These are phyloP conservation scores for Mycena albidolilacea DNA, from an alignment of 768 basidiomycete species.

Conservation along the genomic window DNA sequence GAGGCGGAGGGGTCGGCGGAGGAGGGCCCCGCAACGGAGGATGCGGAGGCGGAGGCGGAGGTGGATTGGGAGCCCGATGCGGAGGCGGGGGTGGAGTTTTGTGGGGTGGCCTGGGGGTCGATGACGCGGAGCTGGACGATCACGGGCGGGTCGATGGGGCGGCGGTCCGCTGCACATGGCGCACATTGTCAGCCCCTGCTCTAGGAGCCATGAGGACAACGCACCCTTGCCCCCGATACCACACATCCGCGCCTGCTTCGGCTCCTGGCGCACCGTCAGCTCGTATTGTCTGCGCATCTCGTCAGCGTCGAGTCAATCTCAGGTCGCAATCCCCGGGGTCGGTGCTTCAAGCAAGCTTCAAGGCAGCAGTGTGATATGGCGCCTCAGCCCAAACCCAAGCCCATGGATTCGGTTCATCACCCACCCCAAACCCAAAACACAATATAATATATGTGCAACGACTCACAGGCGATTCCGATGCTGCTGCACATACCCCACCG, in stretches of 20 bases:
- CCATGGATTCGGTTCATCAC: conserved; percentile 50
- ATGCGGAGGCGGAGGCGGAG: conserved; percentile 10
- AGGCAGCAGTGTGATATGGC: no score
- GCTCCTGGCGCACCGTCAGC: conserved; percentile 89
- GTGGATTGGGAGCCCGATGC: neutral
- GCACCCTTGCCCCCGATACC: conserved; percentile 86
- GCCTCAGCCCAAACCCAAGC: conserved; percentile 39
- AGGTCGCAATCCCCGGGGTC: no score
- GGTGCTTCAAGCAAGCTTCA: no score
- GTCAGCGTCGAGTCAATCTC: conserved; percentile 23
- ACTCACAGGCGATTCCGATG: conserved; percentile 61
- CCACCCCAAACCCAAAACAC: neutral
- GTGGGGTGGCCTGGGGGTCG: conserved; percentile 59
- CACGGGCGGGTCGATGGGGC: conserved; percentile 96
- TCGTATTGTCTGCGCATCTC: conserved; percentile 79
- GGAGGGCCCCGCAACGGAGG: conserved; percentile 12
- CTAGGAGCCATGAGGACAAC: conserved; percentile 27
- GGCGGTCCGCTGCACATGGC: conserved; percentile 81
- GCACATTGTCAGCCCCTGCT: conserved; percentile 8
- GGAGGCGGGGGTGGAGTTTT: conserved; percentile 8
- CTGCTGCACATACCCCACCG: conserved; percentile 40
- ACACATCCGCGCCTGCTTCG: conserved; percentile 93
- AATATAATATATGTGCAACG: neutral
- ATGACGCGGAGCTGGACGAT: conserved; percentile 95
- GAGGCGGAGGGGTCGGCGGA: conserved; percentile 9